Evolutionary conservation across 1,284 basidiomycete species (phyloP).

Genomic region (Trametes hirsuta): DNA sequence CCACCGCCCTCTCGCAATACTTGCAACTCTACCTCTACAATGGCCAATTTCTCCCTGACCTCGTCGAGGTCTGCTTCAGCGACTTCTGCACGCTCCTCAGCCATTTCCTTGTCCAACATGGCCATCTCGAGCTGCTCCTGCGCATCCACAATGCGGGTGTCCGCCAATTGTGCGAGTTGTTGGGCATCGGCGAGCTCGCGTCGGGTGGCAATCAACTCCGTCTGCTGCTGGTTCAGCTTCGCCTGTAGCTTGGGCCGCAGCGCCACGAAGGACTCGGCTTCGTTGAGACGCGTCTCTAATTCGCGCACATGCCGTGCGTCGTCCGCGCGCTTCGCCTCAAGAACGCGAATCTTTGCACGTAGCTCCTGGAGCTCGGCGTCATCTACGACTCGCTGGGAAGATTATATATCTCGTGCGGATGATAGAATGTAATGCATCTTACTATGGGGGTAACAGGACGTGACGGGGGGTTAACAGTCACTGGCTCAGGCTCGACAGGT

Average conservation of each 20-base stretch:
- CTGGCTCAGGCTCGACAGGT: constrained; percentile 1
- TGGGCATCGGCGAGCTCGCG: constrained; percentile 72
- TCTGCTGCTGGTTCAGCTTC: constrained; percentile 82
- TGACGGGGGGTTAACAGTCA: constrained; percentile 19
- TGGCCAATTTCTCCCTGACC: constrained; percentile 77
- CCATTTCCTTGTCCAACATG: constrained; percentile 96
- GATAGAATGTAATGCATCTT: constrained; percentile 20
- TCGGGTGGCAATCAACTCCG: constrained; percentile 71
- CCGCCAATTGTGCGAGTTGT: constrained; percentile 63
- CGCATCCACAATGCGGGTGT: constrained; percentile 67
- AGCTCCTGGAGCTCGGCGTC: constrained; percentile 80
- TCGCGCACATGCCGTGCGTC: constrained; percentile 84
- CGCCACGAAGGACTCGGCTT: constrained; percentile 86
- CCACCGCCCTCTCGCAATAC: constrained; percentile 66
- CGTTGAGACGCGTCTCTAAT: constrained; percentile 82
- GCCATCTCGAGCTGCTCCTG: constrained; percentile 94
- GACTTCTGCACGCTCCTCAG: constrained; percentile 90
- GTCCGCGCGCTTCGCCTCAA: constrained; percentile 87
- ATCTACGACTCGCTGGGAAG: constrained; percentile 33
- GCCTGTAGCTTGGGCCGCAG: constrained; percentile 87
- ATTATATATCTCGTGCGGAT: not conserved
- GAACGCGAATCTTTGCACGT: constrained; percentile 79
- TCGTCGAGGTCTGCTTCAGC: constrained; percentile 80
- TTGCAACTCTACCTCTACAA: constrained; percentile 83
- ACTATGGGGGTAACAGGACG: constrained; percentile 30